phyloP scores from a whole-genome alignment of 441 rosid species.

The Gossypium lobatum region DNA sequence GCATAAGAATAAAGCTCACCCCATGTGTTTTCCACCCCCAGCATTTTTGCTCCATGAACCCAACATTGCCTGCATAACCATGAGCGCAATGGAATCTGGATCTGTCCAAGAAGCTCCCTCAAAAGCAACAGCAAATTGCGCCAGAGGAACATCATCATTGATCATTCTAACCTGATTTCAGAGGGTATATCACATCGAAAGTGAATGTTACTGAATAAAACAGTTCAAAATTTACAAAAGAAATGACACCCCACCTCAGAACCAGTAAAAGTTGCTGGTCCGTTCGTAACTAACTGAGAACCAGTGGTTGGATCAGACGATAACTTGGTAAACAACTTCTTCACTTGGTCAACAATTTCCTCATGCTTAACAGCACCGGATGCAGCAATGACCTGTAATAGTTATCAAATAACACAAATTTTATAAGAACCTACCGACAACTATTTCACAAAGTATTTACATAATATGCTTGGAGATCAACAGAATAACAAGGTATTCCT shows the following conservation, averaged over 20 bases:
- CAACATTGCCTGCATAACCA: constrained; percentile 98
- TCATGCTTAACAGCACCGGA: constrained; percentile 99
- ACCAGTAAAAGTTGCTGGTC: constrained; percentile 83
- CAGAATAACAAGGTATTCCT: not conserved
- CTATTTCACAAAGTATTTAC: not conserved
- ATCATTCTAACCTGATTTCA: constrained; percentile 74
- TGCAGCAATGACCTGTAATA: constrained; percentile 77
- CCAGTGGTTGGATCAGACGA: constrained; percentile 85
- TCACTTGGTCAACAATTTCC: constrained; percentile 84
- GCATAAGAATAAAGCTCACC: constrained; percentile 44
- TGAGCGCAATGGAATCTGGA: constrained; percentile 88
- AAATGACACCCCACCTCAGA: constrained; percentile 66
- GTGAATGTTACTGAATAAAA: constrained; percentile 5
- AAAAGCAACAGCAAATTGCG: constrained; percentile 97
- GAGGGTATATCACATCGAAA: constrained; percentile 3
- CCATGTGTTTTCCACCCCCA: constrained; percentile 97
- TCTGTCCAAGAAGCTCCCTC: constrained; percentile 98
- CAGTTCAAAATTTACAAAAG: not conserved
- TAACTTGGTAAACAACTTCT: constrained; percentile 70
- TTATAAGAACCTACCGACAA: constrained; percentile 2
- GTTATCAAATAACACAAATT: not conserved
- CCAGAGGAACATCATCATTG: constrained; percentile 89
- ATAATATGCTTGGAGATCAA: not conserved
- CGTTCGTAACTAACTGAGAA: constrained; percentile 74
- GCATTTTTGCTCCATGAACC: constrained; percentile 91